A percentile compares a stretch with the other conserved stretches of the same genome.
These are phyloP conservation scores for Dactylonectria estremocensis DNA, from an alignment of 2,329 filamentous ascomycete species.

Conservation along the genomic window DNA sequence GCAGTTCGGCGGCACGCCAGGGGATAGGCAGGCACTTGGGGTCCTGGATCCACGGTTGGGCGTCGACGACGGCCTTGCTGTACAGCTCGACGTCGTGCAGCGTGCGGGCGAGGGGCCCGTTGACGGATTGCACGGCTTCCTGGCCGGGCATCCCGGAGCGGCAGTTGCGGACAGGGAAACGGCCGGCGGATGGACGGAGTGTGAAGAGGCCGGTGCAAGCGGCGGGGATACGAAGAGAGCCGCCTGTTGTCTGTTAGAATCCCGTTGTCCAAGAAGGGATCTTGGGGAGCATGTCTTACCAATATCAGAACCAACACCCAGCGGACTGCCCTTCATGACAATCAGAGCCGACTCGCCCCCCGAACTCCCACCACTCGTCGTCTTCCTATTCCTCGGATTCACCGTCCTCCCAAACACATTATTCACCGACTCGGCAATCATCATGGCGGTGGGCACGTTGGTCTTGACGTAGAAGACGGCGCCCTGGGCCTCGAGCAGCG, in stretches of 20 bases:
- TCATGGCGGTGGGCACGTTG: constrained; percentile 74
- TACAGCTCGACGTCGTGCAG: constrained; percentile 71
- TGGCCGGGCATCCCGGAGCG: constrained; percentile 75
- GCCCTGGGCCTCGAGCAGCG: constrained; percentile 62
- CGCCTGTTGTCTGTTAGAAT: constrained; percentile 52
- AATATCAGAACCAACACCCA: constrained; percentile 78
- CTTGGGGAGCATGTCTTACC: constrained; percentile 41
- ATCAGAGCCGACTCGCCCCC: constrained; percentile 79
- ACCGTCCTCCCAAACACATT: constrained; percentile 75
- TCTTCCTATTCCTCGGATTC: constrained; percentile 72
- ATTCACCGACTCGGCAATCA: constrained; percentile 79
- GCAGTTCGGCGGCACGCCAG: constrained; percentile 61
- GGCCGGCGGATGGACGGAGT: constrained; percentile 69
- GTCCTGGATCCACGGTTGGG: constrained; percentile 70
- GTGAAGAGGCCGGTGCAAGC: constrained; percentile 72
- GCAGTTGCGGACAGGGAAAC: constrained; percentile 69
- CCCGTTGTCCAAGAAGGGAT: rapidly evolving
- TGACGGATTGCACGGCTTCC: constrained; percentile 75
- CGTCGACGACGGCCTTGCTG: constrained; percentile 65
- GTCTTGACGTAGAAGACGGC: constrained; percentile 72
- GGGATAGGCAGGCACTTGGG: constrained; percentile 72
- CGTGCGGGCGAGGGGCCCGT: constrained; percentile 73
- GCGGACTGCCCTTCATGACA: constrained; percentile 68
- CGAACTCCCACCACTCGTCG: constrained; percentile 76
- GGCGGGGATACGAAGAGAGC: constrained; percentile 68